phyloP scores from a whole-genome alignment of 257 asterid genomes.

The Linaria vulgaris region DNA sequence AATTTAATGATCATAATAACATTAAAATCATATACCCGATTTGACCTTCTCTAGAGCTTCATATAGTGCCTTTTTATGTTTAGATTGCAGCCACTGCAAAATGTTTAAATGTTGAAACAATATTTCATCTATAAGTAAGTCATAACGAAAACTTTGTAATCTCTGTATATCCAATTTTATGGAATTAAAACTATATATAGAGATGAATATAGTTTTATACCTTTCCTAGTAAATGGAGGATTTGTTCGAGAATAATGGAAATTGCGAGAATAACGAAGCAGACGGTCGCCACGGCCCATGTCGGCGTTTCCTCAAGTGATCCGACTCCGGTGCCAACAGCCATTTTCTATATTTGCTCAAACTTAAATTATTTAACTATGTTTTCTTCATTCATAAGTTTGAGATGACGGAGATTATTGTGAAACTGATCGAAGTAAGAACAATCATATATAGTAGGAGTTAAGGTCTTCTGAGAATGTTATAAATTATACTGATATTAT shows the following conservation, averaged over 20 bases:
- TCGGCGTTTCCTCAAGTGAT: conserved; percentile 79
- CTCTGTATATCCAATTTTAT: too few species aligned
- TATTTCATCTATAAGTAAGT: not conserved
- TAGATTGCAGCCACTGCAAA: conserved; percentile 73
- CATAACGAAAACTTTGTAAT: too few species aligned
- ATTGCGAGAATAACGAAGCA: conserved; percentile 66
- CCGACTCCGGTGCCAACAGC: conserved; percentile 73
- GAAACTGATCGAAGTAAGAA: not conserved
- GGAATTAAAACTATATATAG: too few species aligned
- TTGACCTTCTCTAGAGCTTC: conserved; percentile 86
- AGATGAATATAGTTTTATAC: conserved; percentile 37
- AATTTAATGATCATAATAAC: not conserved
- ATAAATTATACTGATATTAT: not conserved
- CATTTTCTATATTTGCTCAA: conserved; percentile 35
- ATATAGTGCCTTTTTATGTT: conserved; percentile 61
- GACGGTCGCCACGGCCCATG: conserved; percentile 91
- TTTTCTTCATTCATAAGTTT: too few species aligned
- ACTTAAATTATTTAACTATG: too few species aligned
- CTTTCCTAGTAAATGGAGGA: conserved; percentile 74
- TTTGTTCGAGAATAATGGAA: conserved; percentile 66
- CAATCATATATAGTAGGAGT: not conserved
- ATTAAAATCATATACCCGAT: conserved; percentile 46
- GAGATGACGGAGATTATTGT: too few species aligned
- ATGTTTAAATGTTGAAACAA: not conserved
- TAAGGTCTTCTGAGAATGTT: too few species aligned